A percentile compares a stretch with the other conserved stretches of the same genome.
Conservation (phyloP, 1,284 basidiomycete genomes). For the Malassezia cuniculi region DNA sequence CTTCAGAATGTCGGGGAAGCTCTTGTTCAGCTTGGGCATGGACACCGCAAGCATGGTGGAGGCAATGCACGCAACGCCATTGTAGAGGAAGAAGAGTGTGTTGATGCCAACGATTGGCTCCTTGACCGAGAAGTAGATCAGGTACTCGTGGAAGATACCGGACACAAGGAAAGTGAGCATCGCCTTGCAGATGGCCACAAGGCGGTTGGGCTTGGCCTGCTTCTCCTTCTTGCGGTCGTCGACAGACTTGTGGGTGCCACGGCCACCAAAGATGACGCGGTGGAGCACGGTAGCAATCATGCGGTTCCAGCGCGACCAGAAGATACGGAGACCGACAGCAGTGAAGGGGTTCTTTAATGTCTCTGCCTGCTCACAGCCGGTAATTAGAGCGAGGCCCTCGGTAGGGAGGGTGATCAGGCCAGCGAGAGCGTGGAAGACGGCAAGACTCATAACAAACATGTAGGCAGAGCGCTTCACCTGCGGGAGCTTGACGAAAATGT, state of each 20-base stretch:
- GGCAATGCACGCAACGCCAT: constrained; percentile 34
- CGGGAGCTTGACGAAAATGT: constrained; percentile 26
- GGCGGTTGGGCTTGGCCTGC: constrained; percentile 12
- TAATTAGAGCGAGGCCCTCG: constrained; percentile 30
- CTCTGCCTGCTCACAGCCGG: constrained; percentile 39
- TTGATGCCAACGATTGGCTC: constrained; percentile 28
- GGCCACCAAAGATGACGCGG: constrained; percentile 41
- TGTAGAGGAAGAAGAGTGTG: constrained; percentile 40
- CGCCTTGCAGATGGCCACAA: constrained; percentile 23
- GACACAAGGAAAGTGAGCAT: constrained; percentile 35
- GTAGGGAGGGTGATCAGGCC: constrained; percentile 34
- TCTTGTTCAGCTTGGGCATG: too few relatives aligned
- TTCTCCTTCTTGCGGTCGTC: constrained; percentile 15
- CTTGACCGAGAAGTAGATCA: constrained; percentile 27
- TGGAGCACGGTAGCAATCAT: constrained; percentile 41
- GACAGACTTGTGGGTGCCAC: constrained; percentile 10
- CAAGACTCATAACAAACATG: constrained; percentile 25
- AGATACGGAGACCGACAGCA: constrained; percentile 40
- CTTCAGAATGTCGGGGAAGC: too few relatives aligned
- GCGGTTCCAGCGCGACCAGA: constrained; percentile 45
- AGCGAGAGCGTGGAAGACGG: constrained; percentile 33
- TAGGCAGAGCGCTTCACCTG: constrained; percentile 33
- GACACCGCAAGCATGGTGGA: too few relatives aligned
- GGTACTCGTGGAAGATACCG: constrained; percentile 41
- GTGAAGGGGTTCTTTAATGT: constrained; percentile 42